Evolutionary conservation across 805 yeast genomes (phyloP), one percentile per base, ranked within the genome.

Genomic region (Candida railenensis): DNA sequence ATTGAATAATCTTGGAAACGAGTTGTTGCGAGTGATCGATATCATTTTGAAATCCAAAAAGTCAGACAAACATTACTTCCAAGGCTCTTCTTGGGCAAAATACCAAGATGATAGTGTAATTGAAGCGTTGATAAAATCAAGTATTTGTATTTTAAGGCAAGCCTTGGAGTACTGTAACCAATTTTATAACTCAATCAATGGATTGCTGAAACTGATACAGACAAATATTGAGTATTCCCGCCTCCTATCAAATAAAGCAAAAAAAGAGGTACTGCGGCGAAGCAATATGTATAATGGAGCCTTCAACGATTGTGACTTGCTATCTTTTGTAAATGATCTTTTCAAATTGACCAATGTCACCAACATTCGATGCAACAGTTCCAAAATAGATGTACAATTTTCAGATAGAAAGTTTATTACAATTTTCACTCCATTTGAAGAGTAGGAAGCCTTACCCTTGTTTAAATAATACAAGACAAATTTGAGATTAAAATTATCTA

Each of bases 351-450:
- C 30, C 30, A 25, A 25, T 25, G 30, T 25, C 11, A 25, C 30
- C 30, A 25, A 25, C 34, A 32, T 36, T 19, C 46, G 34, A 28
- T 37, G 33, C 40, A 14, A 22, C 2, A 33, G n/a, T 34, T 34
- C 8, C 21, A 43, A 30, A 40, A 16, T 40, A 34, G 3, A 14
- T 9, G 20, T 33, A 18, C 40, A 22, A n/a, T 42, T 49, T 2
- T 49, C 49, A 18, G 37, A 34, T 34, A 34, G 37, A 34, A 34
- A 34, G 11, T 18, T 7, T 15, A 34, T 9, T 15, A 30, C 11
- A 11, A 30, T 30, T 14, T 30, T 30, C 34, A 30, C 14, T 30
- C 34, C 34, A 30, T 30, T n/a, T n/a, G n/a, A n/a, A n/a, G n/a
- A n/a, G n/a, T n/a, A n/a, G n/a, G n/a, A n/a, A n/a, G n/a, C n/a